phyloP scores from a whole-genome alignment of 176 grass and related monocot genomes.

The Cenchrus americanus region DNA sequence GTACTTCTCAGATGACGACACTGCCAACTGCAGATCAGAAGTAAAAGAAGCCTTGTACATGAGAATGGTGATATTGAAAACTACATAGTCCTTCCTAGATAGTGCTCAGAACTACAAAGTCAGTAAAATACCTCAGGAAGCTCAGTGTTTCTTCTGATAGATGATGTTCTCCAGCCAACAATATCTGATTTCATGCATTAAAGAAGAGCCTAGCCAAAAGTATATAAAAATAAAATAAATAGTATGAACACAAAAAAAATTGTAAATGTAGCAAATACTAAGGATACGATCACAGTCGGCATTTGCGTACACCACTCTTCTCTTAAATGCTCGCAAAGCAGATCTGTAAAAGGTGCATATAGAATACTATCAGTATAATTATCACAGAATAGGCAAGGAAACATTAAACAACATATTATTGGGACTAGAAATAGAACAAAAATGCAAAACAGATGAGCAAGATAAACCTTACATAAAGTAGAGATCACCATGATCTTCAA shows the following conservation, averaged over 20 bases:
- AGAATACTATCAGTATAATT: constrained; percentile 19
- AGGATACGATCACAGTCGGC: constrained; percentile 92
- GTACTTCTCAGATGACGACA: constrained; percentile 65
- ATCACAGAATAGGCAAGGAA: neutral
- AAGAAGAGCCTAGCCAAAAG: constrained; percentile 33
- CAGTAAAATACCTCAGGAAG: constrained; percentile 65
- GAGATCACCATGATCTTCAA: constrained; percentile 68
- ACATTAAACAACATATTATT: neutral
- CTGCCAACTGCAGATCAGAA: constrained; percentile 57
- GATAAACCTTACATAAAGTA: constrained; percentile 81
- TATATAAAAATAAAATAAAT: neutral
- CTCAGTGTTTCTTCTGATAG: constrained; percentile 86
- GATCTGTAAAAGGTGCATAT: constrained; percentile 51
- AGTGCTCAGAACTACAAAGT: constrained; percentile 12
- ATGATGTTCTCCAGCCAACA: constrained; percentile 98
- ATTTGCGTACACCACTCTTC: constrained; percentile 79
- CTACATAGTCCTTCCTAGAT: neutral
- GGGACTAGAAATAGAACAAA: constrained; percentile 8
- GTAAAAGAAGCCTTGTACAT: neutral
- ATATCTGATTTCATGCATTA: constrained; percentile 69
- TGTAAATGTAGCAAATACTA: neutral
- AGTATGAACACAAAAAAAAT: neutral
- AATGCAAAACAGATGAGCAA: constrained; percentile 9
- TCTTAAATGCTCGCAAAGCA: constrained; percentile 69
- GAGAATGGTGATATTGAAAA: constrained; percentile 9